Base-by-base conservation (phyloP, 2,329 filamentous ascomycete species). In the Alternaria sp. region DNA sequence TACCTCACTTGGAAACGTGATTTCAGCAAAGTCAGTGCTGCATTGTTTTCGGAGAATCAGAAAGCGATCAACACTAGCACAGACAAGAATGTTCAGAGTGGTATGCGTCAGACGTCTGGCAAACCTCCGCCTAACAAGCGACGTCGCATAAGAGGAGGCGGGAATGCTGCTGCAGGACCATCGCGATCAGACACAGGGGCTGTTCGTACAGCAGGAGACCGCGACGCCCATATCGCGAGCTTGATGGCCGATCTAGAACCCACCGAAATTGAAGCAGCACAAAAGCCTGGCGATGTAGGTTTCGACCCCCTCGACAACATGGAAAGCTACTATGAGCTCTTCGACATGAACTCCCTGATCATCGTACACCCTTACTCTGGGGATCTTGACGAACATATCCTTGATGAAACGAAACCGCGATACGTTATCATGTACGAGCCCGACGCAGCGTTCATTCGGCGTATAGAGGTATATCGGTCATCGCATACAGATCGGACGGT, bases 341-440 rank as follows among this genome's bases (percentile, higher is more conserved):
- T 94, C 75, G 91, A 96, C 54, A 95, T 96, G 88, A 86, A 92
- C 67, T 91, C 97, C 66, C 82, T 98, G 21, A 84, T 98, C 11
- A 87, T 97, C 39, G 84, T 98, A 17, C 95, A 98, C 75, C 90
- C 95, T 1, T 99, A 97, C 75, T 93, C 97, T 59, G 93, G 93
- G 10, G 95, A 98, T 74, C 90, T 94, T 81, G 95, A 99, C 75
- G 95, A 98, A 74, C 92, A 96, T 75, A 85, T 98, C n/a, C 85
- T 99, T 1, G 94, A 99, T 75, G 95, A 99, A 78, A 84, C 95
- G 57, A 93, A 91, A 72, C 95, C 95, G 33, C 88, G 91, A 60
- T 97, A 97, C 77, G 92, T 99, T 58, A 90, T 99, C 80, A 98
- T 99, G 95, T 99, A 97, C 77, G 95, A 98, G 75, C 94, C 95